These are phyloP conservation scores for Cytospora piceicola DNA, from an alignment of 2,329 filamentous ascomycete species.

Conservation along the genomic window DNA sequence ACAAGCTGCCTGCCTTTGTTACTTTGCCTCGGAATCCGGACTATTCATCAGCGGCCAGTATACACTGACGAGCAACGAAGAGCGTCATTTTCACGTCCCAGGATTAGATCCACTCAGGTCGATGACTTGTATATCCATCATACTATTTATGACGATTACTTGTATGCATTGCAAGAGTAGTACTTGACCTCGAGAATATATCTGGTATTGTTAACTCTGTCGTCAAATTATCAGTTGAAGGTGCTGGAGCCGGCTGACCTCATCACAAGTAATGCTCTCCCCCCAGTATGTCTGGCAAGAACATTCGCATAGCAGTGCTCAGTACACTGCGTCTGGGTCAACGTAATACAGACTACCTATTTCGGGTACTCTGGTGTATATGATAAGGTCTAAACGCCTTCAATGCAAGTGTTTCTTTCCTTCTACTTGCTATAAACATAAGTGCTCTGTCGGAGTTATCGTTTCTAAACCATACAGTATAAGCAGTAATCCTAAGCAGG, in stretches of 20 bases:
- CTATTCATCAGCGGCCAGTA: conserved; percentile 13
- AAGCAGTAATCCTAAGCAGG: too few species aligned
- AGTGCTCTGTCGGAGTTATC: too few species aligned
- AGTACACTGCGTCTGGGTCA: too few species aligned
- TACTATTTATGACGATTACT: neutral
- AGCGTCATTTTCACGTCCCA: neutral
- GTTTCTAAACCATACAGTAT: too few species aligned
- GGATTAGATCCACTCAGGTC: neutral
- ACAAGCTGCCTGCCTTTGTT: neutral
- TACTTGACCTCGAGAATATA: neutral
- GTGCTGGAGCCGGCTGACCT: conserved; percentile 1
- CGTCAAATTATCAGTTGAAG: neutral
- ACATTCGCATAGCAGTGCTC: neutral
- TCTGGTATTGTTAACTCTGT: neutral
- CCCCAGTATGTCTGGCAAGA: neutral
- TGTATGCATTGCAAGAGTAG: neutral
- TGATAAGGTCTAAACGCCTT: too few species aligned
- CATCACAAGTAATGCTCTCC: neutral
- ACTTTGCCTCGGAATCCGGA: neutral
- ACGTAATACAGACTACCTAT: too few species aligned
- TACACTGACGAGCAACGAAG: neutral
- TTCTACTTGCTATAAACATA: too few species aligned
- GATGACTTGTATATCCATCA: neutral
- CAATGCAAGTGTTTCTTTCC: too few species aligned
- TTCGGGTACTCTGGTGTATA: too few species aligned